Conservation (phyloP, 805 yeast genomes). For the Isabelozyma gotoi region DNA sequence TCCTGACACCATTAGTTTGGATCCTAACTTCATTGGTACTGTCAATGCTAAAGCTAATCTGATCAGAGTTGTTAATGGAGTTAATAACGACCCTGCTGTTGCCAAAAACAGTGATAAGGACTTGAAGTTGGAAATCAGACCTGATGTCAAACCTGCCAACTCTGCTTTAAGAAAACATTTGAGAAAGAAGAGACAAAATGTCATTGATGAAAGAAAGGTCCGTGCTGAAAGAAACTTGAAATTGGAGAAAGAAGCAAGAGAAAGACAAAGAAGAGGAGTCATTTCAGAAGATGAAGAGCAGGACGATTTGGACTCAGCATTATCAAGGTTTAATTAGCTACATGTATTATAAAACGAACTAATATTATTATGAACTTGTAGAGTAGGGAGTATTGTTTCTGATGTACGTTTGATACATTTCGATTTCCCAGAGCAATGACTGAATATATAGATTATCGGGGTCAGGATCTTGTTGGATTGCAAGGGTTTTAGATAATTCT, state of each 20-base stretch:
- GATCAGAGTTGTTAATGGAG: constrained; percentile 58
- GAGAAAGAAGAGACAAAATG: constrained; percentile 82
- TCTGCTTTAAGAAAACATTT: constrained; percentile 77
- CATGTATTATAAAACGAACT: no score
- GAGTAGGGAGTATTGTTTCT: constrained; percentile 4
- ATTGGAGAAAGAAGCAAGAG: constrained; percentile 71
- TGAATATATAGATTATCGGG: constrained; percentile 12
- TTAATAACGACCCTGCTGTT: constrained; percentile 49
- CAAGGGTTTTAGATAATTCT: background rate
- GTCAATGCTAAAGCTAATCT: constrained; percentile 70
- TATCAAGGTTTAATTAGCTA: constrained; percentile 48
- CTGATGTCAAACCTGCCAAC: constrained; percentile 75
- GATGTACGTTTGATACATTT: constrained; percentile 14
- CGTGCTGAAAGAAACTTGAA: constrained; percentile 73
- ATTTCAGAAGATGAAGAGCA: constrained; percentile 45
- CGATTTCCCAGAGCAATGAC: constrained; percentile 23
- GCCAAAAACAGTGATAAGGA: constrained; percentile 26
- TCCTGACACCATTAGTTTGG: constrained; percentile 89
- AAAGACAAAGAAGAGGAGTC: constrained; percentile 49
- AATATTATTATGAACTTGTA: background rate
- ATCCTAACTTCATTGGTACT: constrained; percentile 83
- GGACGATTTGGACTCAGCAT: constrained; percentile 50
- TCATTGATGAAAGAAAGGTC: constrained; percentile 79
- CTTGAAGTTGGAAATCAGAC: constrained; percentile 56
- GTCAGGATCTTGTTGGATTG: constrained; percentile 2